Conservation (phyloP, 129 eudicot species). For the Chrysanthemum seticuspe region DNA sequence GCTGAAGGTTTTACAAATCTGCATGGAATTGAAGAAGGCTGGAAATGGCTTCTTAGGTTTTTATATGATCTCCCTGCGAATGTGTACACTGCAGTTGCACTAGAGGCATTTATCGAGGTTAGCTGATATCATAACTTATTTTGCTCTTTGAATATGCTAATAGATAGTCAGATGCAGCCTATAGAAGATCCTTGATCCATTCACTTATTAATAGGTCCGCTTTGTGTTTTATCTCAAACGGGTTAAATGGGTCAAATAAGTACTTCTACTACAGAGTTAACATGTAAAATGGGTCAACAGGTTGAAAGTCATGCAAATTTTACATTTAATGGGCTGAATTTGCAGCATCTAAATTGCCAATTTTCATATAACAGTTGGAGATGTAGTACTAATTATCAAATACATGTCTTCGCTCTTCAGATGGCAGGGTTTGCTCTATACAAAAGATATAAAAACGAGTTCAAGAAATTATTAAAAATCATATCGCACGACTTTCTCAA, state of each 20-base stretch:
- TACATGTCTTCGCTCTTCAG: slow-evolving; percentile 40
- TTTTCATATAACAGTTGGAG: background rate
- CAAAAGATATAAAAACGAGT: slow-evolving; percentile 62
- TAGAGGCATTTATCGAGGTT: slow-evolving; percentile 75
- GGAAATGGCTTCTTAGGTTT: slow-evolving; percentile 93
- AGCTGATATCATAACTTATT: slow-evolving; percentile 24
- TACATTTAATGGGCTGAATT: too few relatives aligned
- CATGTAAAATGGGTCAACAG: too few relatives aligned
- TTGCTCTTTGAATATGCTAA: background rate
- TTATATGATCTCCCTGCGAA: slow-evolving; percentile 80
- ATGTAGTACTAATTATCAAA: background rate
- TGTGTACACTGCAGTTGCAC: slow-evolving; percentile 57
- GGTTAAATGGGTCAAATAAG: too few relatives aligned
- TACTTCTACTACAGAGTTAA: too few relatives aligned
- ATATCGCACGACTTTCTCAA: slow-evolving; percentile 45
- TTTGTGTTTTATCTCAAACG: too few relatives aligned
- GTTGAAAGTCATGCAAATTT: too few relatives aligned
- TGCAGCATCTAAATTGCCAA: too few relatives aligned
- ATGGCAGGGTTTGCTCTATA: slow-evolving; percentile 78
- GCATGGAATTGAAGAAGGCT: slow-evolving; percentile 88
- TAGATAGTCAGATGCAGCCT: background rate
- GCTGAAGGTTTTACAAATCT: slow-evolving; percentile 50
- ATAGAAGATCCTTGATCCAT: background rate
- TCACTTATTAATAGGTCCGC: background rate
- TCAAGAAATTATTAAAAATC: slow-evolving; percentile 55